phyloP scores from a whole-genome alignment of 331 rosid species.

The Pyrus hybrid region DNA sequence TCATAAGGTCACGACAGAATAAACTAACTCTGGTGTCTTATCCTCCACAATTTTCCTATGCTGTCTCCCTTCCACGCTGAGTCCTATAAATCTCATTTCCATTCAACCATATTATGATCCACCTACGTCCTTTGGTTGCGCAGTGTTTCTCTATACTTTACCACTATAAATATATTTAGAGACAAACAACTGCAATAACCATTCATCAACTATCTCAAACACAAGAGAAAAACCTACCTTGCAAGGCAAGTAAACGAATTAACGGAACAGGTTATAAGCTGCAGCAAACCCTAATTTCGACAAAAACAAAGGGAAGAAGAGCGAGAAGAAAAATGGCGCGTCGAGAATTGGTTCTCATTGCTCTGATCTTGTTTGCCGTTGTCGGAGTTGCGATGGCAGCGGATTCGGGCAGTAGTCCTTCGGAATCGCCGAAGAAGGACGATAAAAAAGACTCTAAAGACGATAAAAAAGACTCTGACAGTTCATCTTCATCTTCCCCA shows the following conservation, averaged over 20 bases:
- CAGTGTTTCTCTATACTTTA: constrained; percentile 18
- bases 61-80: constrained; percentile 8
- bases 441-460: neutral
- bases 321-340: constrained; percentile 22
- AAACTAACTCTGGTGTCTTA: neutral
- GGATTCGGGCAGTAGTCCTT: neutral
- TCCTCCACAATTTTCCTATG: neutral
- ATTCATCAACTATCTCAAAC: neutral
- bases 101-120: neutral
- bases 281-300: neutral
- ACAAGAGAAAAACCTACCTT: neutral
- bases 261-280: neutral
- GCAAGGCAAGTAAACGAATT: neutral
- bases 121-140: constrained; percentile 10
- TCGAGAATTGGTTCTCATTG: constrained; percentile 4
- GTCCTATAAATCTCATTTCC: constrained; percentile 8
- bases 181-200: constrained; percentile 12
- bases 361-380: constrained; percentile 12
- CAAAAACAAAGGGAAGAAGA: neutral
- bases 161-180: neutral
- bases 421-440: neutral
- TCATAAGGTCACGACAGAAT: neutral
- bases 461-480: neutral
- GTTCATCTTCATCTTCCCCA: neutral
- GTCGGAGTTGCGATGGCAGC: constrained; percentile 6